These are phyloP conservation scores for Aureobasidium lini DNA, from an alignment of 2,329 filamentous ascomycete genomes.

Conservation along the genomic window DNA sequence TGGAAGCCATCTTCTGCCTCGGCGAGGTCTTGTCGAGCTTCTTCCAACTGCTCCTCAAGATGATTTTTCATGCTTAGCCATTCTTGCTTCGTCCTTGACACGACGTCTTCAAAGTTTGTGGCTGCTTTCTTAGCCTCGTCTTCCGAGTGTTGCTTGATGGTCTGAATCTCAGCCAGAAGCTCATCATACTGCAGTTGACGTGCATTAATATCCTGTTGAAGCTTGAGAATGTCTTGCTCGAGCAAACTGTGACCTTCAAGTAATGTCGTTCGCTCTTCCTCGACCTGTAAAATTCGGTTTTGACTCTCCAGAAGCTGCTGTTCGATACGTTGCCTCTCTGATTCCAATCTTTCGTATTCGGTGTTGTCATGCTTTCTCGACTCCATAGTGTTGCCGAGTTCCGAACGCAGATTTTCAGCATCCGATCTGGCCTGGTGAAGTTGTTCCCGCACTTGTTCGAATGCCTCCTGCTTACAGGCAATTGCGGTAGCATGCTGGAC, in stretches of 20 bases:
- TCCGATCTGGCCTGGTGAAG: conserved; percentile 19
- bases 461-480: conserved; percentile 38
- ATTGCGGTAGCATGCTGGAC: conserved; percentile 35
- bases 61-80: conserved; percentile 11
- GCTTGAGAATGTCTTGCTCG: conserved; percentile 6
- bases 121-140: neutral
- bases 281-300: neutral
- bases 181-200: neutral
- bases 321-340: neutral
- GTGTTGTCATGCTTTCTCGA: neutral
- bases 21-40: conserved; percentile 16
- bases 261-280: neutral
- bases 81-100: conserved; percentile 6
- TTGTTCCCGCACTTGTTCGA: conserved; percentile 36
- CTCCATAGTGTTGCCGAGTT: conserved; percentile 1
- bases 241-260: neutral
- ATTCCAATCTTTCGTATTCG: neutral
- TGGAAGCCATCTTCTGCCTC: conserved; percentile 17
- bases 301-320: conserved; percentile 4
- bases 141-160: neutral
- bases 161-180: neutral
- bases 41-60: conserved; percentile 15
- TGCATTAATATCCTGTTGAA: neutral
- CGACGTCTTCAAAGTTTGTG: neutral
- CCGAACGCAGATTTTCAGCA: conserved; percentile 12